Evolutionary conservation across 495 filamentous ascomycete genomes (phyloP), one percentile per base, ranked within the genome.

Genomic region (Talaromyces stipitatus): DNA sequence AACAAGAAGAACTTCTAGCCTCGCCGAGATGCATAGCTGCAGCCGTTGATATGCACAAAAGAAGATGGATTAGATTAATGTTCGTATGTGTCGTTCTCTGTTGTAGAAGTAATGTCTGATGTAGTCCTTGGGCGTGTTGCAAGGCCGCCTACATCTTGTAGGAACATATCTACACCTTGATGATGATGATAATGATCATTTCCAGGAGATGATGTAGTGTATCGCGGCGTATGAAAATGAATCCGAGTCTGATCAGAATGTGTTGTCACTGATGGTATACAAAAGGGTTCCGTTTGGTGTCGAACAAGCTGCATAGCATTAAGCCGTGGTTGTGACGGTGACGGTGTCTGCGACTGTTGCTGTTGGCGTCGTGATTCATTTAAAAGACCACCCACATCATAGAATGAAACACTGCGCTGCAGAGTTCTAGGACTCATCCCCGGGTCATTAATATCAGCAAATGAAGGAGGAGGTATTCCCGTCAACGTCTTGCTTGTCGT

Each of bases 341-440:
- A 28, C n/a, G n/a, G 58, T 14, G 18, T 47, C 58, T 50, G 60
- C n/a, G 55, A 56, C 26, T 57, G 66, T 43, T 14, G 50, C 12
- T 6, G 45, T 20, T 57, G 53, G 2, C 45, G 27, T 5, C 41
- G 38, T 20, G 60, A 54, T 22, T 72, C 69, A 22, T 79, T 76
- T 2, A 89, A 69, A 2, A 90, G 71, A 4, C 84, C 84, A 30
- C 86, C 86, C 26, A 85, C 82, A 61, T 91, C 88, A 59, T 89
- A 87, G 61, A 92, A 85, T 12, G 84, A 87, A 3, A 84, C 74
- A 10, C 71, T 67, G 3, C 75, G 72, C 7, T 80, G 76, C 2
- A 78, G 74, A 14, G 66, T 54, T 6, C 64, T 67, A 11, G 60
- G 45, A 23, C 16, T 53, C 24, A 45, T 55, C 16, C 16, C 29